These are phyloP conservation scores for Sporothrix humicola DNA, from an alignment of 2,329 filamentous ascomycete genomes.

Conservation along the genomic window DNA sequence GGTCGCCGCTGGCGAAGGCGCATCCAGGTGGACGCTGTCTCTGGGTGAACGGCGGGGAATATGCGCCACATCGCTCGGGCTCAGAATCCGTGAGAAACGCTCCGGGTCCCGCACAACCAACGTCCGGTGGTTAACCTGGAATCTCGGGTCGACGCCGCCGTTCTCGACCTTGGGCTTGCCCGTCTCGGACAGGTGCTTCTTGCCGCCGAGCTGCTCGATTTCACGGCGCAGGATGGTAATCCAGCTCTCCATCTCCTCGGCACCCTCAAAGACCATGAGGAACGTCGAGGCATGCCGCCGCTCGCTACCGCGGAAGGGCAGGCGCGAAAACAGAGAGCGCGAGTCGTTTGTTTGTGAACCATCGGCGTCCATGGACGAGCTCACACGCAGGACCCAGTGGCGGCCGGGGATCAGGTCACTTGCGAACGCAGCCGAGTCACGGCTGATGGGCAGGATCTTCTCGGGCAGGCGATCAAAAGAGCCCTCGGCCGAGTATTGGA, in stretches of 20 bases:
- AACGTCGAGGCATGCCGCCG: conserved; percentile 66
- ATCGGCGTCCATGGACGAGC: conserved; percentile 67
- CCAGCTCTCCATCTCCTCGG: conserved; percentile 79
- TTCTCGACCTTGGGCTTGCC: conserved; percentile 57
- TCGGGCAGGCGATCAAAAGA: conserved; percentile 74
- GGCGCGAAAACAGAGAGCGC: conserved; percentile 68
- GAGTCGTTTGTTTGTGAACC: conserved; percentile 57
- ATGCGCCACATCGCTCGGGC: conserved; percentile 44
- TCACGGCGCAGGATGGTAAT: conserved; percentile 70
- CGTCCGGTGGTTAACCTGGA: conserved; percentile 54
- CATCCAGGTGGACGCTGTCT: conserved; percentile 41
- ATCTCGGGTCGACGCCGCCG: conserved; percentile 44
- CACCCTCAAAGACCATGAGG: conserved; percentile 73
- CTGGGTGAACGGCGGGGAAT: conserved; percentile 42
- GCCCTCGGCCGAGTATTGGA: conserved; percentile 76
- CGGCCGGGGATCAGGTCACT: conserved; percentile 79
- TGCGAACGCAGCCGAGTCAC: conserved; percentile 77
- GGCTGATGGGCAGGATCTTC: conserved; percentile 72
- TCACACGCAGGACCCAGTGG: conserved; percentile 80
- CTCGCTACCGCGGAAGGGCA: conserved; percentile 64
- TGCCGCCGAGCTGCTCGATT: conserved; percentile 73
- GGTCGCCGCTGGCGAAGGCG: neutral
- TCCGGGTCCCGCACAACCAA: conserved; percentile 56
- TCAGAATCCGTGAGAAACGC: conserved; percentile 52
- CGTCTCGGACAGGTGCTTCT: conserved; percentile 65